Evolutionary conservation across 2,329 filamentous ascomycete genomes (phyloP).

Genomic region (Reticulascus tulasneorum): DNA sequence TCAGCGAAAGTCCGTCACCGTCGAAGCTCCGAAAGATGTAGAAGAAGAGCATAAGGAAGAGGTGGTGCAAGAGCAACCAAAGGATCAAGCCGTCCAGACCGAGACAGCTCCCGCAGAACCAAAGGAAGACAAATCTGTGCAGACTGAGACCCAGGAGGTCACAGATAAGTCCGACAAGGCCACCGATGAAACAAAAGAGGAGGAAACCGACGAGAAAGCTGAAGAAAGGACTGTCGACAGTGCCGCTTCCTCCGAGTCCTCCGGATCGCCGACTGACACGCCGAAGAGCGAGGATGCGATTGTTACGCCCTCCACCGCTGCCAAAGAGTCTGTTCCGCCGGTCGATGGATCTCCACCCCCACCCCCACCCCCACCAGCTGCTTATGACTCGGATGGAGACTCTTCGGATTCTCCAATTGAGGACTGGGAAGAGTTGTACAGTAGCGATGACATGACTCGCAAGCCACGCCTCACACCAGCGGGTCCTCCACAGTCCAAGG

Average conservation of each 20-base stretch:
- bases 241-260: constrained; percentile 15
- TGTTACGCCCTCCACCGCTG: too few species aligned
- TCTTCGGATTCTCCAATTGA: constrained; percentile 57
- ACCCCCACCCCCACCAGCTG: constrained; percentile 4
- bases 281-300: constrained; percentile 21
- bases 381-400: constrained; percentile 42
- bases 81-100: constrained; percentile 11
- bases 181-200: constrained; percentile 10
- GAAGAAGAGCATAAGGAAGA: constrained; percentile 22
- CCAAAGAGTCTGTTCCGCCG: constrained; percentile 32
- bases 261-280: constrained; percentile 18
- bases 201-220: constrained; percentile 11
- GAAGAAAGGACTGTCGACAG: constrained; percentile 12
- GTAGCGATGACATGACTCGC: constrained; percentile 52
- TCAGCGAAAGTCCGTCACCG: constrained; percentile 15
- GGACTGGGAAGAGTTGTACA: constrained; percentile 58
- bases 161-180: constrained; percentile 11
- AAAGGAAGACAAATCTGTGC: neutral
- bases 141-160: constrained; percentile 11
- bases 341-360: constrained; percentile 15
- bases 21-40: constrained; percentile 18
- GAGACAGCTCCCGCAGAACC: constrained; percentile 5
- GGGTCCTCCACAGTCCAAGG: constrained; percentile 25
- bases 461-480: constrained; percentile 41
- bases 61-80: constrained; percentile 18